Evolutionary conservation across 2,329 filamentous ascomycete genomes (phyloP), one percentile per base, ranked within the genome.

Genomic region (Trichoderma afroharzianum): DNA sequence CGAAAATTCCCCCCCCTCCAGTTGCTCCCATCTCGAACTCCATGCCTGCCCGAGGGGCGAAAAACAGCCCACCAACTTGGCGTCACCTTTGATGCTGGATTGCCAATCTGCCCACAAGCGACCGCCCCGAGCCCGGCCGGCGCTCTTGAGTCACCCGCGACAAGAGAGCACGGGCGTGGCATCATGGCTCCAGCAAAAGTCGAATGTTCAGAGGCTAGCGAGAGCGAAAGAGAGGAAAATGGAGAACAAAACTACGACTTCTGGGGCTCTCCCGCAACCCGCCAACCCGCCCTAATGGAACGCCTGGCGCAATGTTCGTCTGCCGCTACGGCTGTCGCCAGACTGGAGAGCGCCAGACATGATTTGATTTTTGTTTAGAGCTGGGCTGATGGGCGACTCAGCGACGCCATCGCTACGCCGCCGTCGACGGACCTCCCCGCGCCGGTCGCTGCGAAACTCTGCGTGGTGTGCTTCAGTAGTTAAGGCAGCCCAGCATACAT

Each of bases 1-100:
- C n/a, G 6, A 36, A 58, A 61, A 69, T 62, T 50, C 24, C 43
- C 39, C n/a, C 24, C 43, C 39, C n/a, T 33, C 43, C 18, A 26
- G 28, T 24, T 55, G 32, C 32, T 50, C n/a, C 30, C 28, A 39
- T 70, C 28, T 53, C 7, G 6, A 33, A 43, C 33, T 24, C 39
- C 64, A 69, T 63, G 39, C n/a, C 39, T 63, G 58, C 64, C 64
- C 70, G 68, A 72, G 70, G 70, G 70, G 70, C 63, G 58, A 68
- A 72, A 72, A 72, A 69, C 39, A 63, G 70, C 70, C 70, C 70
- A 72, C 70, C 70, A 72, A 32, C n/a, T 59, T 63, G 50, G 47
- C 61, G 61, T 61, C 39, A 53, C 58, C 58, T 53, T 70, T 26
- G 28, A 21, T 39, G 36, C 36, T 18, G 36, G 36, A 39, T 39